These are phyloP conservation scores for Boletus pseudo-olivaceus DNA, from an alignment of 768 basidiomycete genomes.

Conservation along the genomic window DNA sequence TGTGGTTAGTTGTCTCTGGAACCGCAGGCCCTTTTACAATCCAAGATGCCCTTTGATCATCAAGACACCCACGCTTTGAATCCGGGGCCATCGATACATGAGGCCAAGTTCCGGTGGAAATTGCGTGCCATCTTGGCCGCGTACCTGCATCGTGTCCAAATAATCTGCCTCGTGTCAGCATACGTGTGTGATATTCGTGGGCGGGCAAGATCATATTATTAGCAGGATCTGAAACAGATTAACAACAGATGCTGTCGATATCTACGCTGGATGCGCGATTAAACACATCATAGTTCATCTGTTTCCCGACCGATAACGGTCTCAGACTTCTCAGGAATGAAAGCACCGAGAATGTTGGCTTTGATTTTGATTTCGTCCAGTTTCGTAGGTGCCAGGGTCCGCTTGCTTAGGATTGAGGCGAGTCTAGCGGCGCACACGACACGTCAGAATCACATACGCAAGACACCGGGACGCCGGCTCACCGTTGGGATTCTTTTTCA, in stretches of 20 bases:
- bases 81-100: conserved; percentile 23
- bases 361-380: conserved; percentile 93
- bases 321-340: conserved; percentile 39
- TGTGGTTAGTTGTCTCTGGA: background rate
- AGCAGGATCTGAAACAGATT: conserved; percentile 13
- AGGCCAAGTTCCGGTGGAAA: conserved; percentile 23
- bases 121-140: background rate
- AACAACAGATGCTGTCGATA: conserved; percentile 14
- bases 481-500: conserved; percentile 85
- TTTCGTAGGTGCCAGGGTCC: conserved; percentile 71
- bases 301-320: conserved; percentile 29
- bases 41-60: conserved; percentile 1
- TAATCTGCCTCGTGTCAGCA: conserved; percentile 21
- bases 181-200: background rate
- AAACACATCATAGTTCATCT: conserved; percentile 43
- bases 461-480: conserved; percentile 16
- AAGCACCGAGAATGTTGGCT: conserved; percentile 77
- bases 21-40: conserved; percentile 17
- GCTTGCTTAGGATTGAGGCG: conserved; percentile 71
- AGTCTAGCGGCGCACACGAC: conserved; percentile 43
- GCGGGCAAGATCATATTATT: conserved; percentile 13
- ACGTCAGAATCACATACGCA: conserved; percentile 2
- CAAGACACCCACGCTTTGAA: conserved; percentile 10
- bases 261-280: conserved; percentile 7
- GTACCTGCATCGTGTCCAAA: conserved; percentile 26